phyloP scores from a whole-genome alignment of 257 asterid species.

The Solanum chilense region DNA sequence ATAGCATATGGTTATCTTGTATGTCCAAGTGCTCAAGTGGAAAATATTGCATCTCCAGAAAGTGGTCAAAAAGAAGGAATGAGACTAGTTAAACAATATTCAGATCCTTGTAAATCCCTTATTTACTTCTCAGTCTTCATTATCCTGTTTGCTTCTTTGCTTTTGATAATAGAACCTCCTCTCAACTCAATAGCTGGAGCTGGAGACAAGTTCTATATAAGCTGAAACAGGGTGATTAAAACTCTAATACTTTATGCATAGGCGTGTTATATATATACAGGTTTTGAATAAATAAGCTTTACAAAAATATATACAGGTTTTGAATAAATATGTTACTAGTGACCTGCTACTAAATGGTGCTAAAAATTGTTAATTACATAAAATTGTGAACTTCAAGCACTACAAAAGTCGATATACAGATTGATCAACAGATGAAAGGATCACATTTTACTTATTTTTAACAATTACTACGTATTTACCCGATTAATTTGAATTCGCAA shows the following conservation, averaged over 20 bases:
- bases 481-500: too few species aligned
- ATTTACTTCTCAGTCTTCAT: slow-evolving; percentile 43
- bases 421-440: background rate
- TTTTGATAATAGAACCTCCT: slow-evolving; percentile 57
- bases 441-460: too few species aligned
- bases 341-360: background rate
- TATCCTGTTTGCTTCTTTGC: slow-evolving; percentile 37
- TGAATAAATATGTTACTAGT: background rate
- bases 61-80: slow-evolving; percentile 38
- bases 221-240: background rate
- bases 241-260: background rate
- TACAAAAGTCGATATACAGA: background rate
- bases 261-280: background rate
- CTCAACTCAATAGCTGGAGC: slow-evolving; percentile 17
- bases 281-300: background rate
- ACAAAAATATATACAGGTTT: background rate
- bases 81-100: slow-evolving; percentile 26
- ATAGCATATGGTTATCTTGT: slow-evolving; percentile 50
- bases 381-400: background rate
- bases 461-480: too few species aligned
- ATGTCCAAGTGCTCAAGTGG: slow-evolving; percentile 42
- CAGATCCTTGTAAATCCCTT: slow-evolving; percentile 61
- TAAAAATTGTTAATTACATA: background rate
- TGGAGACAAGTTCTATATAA: background rate
- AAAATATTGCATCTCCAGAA: slow-evolving; percentile 34